These are phyloP conservation scores for Ehretia macrophylla DNA, from an alignment of 257 asterid species.

Conservation along the genomic window DNA sequence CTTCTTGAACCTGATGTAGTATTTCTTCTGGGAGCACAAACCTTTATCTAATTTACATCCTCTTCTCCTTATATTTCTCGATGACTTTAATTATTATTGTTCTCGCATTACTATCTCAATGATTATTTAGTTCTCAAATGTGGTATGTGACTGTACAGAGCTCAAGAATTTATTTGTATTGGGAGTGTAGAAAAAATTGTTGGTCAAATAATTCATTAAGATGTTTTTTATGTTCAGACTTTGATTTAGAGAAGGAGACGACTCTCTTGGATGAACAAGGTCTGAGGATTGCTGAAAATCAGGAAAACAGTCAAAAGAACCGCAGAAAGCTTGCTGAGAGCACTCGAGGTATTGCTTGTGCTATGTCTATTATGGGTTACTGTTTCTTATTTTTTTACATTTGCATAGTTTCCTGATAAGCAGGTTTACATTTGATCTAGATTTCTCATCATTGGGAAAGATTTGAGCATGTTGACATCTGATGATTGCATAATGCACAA, in stretches of 20 bases:
- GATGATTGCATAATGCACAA: too few species aligned
- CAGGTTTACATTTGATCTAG: not conserved
- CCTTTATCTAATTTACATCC: too few species aligned
- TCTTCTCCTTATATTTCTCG: too few species aligned
- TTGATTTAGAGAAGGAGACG: slow-evolving; percentile 94
- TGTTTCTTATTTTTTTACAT: not conserved
- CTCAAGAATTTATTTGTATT: not conserved
- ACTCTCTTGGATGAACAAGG: slow-evolving; percentile 90
- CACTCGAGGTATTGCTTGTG: slow-evolving; percentile 68
- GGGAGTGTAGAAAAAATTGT: not conserved
- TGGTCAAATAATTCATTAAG: not conserved
- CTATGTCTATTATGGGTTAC: too few species aligned
- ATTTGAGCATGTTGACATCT: too few species aligned
- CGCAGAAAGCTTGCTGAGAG: slow-evolving; percentile 99
- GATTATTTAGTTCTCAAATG: not conserved
- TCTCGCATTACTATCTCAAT: not conserved
- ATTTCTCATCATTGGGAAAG: too few species aligned
- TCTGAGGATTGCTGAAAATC: slow-evolving; percentile 93
- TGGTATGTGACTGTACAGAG: not conserved
- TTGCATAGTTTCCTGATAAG: not conserved
- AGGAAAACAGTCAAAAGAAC: slow-evolving; percentile 96
- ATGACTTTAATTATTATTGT: not conserved
- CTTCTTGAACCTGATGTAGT: too few species aligned
- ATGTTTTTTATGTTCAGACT: slow-evolving; percentile 45
- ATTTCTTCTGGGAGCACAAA: too few species aligned